A percentile compares a stretch with the other conserved stretches of the same genome.
Evolutionary conservation across 345 rosid species (phyloP).

Genomic region (Eucalyptus brandiana): DNA sequence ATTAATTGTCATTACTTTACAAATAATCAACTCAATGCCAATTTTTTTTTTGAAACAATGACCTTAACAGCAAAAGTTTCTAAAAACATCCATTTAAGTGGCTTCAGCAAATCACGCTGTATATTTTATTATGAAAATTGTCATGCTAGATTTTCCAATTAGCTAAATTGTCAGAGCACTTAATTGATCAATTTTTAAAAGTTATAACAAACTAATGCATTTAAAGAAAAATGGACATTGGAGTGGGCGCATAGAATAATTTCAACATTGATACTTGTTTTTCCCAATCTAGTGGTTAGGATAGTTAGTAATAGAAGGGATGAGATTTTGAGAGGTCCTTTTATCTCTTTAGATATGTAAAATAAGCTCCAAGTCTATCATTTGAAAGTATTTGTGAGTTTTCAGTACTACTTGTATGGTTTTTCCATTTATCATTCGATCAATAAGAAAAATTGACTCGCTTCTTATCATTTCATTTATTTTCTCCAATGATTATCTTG

Average conservation of each 20-base stretch:
- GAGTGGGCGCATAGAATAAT: not conserved
- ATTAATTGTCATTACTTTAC: rapidly evolving
- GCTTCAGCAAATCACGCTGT: not conserved
- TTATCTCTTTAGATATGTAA: not conserved
- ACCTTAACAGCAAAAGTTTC: not conserved
- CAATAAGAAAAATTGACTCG: not conserved
- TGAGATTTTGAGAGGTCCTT: too few species aligned
- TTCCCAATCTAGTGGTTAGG: not conserved
- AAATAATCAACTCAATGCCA: not conserved
- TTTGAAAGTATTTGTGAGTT: too few species aligned
- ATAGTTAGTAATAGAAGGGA: too few species aligned
- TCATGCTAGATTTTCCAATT: not conserved
- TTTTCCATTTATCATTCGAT: not conserved
- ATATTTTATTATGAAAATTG: not conserved
- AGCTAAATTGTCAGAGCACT: not conserved
- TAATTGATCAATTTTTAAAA: not conserved
- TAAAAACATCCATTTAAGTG: too few species aligned
- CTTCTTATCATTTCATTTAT: not conserved
- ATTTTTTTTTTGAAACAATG: too few species aligned
- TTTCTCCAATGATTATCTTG: not conserved
- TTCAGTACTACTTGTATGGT: not conserved
- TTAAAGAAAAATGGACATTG: not conserved
- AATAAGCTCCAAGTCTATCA: not conserved
- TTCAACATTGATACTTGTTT: not conserved
- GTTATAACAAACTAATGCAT: not conserved